Evolutionary conservation across 108 stramenopile genomes (phyloP).

Genomic region (Pseudonitzschia multiseries): DNA sequence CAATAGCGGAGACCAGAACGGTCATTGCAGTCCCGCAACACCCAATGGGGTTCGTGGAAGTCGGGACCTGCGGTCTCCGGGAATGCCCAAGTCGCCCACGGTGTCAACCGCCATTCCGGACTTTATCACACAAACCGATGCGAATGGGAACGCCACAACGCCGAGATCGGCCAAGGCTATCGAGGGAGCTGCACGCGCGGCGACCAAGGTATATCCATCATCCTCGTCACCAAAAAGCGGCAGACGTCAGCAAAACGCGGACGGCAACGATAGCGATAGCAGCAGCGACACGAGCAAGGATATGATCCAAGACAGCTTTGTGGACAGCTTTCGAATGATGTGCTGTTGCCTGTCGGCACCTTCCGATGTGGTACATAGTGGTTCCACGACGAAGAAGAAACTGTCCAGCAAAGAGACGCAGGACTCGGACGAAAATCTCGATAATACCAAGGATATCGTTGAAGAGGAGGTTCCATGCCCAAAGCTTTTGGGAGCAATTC

Average conservation of each 20-base stretch:
- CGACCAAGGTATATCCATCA: not conserved
- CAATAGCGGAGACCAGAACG: not conserved
- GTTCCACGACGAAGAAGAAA: slow-evolving; percentile 13
- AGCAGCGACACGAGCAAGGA: slow-evolving; percentile 46
- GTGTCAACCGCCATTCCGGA: slow-evolving; percentile 58
- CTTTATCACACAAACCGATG: slow-evolving; percentile 89
- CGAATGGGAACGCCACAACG: slow-evolving; percentile 72
- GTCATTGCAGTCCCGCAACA: slow-evolving; percentile 34
- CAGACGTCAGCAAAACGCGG: slow-evolving; percentile 29
- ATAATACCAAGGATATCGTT: not conserved
- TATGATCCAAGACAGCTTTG: slow-evolving; percentile 42
- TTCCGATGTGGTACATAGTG: not conserved
- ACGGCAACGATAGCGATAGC: slow-evolving; percentile 34
- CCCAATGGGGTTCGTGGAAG: slow-evolving; percentile 55
- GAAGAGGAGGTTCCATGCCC: slow-evolving; percentile 32
- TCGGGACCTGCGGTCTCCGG: slow-evolving; percentile 75
- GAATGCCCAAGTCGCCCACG: slow-evolving; percentile 63
- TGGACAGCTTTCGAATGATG: slow-evolving; percentile 82
- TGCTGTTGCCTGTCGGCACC: slow-evolving; percentile 72
- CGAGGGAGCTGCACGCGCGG: slow-evolving; percentile 42
- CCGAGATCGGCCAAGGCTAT: slow-evolving; percentile 67
- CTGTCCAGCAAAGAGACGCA: slow-evolving; percentile 10
- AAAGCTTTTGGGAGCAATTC: slow-evolving; percentile 56
- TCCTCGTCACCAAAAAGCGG: slow-evolving; percentile 18
- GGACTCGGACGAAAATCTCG: slow-evolving; percentile 26